Conservation (phyloP, 2,329 filamentous ascomycete genomes). For the Xylaria sp. region DNA sequence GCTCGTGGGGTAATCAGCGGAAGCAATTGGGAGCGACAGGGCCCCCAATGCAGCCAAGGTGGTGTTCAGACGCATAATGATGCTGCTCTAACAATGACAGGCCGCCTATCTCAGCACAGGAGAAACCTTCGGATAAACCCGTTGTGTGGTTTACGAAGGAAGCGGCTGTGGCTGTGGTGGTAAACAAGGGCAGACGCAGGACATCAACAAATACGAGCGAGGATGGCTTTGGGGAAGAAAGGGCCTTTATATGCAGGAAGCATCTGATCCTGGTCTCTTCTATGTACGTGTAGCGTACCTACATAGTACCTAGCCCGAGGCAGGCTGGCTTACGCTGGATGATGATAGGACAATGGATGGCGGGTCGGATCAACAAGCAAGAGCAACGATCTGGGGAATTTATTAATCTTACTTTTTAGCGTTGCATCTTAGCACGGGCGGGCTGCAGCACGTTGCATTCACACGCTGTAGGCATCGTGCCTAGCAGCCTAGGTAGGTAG, state of each 20-base stretch:
- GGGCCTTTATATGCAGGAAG: conserved; percentile 38
- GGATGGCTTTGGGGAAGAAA: conserved; percentile 34
- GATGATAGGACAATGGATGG: conserved; percentile 19
- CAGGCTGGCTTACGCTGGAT: conserved; percentile 12
- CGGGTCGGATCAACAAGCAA: conserved; percentile 30
- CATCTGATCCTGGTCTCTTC: conserved; percentile 14
- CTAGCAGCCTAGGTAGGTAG: too few relatives aligned
- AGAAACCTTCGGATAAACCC: conserved; percentile 3
- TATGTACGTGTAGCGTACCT: not conserved
- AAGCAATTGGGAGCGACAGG: conserved; percentile 48
- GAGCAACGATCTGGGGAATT: conserved; percentile 40
- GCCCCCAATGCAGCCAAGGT: conserved; percentile 46
- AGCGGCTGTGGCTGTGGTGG: conserved; percentile 7
- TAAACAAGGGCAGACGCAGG: conserved; percentile 38
- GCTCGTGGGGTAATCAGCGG: conserved; percentile 44
- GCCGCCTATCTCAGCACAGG: not conserved
- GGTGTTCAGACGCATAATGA: conserved; percentile 46
- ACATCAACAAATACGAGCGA: conserved; percentile 27
- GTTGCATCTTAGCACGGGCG: not conserved
- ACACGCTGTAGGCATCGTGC: not conserved
- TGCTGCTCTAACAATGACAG: conserved; percentile 14
- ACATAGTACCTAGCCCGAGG: not conserved
- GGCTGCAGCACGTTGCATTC: conserved; percentile 11
- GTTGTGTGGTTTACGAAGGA: not conserved
- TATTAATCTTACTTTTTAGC: conserved; percentile 37